A percentile compares a stretch with the other conserved stretches of the same genome.
Conservation (phyloP, 208 protist genomes). For the Leishmania lainsoni region DNA sequence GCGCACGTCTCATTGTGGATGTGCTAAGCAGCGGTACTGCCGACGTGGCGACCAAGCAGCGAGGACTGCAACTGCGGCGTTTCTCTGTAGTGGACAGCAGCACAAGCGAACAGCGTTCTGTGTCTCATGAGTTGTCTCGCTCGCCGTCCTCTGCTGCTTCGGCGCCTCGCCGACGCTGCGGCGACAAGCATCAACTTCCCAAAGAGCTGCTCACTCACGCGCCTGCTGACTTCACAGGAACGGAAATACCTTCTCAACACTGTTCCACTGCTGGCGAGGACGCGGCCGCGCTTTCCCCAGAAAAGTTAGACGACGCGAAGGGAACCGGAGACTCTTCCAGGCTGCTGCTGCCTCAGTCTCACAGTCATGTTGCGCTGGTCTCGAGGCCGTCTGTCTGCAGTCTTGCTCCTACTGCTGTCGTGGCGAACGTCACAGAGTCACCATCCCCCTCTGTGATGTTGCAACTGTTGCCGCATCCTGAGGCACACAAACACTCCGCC, state of each 20-base stretch:
- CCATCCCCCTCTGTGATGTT: neutral
- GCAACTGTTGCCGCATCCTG: neutral
- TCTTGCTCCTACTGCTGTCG: neutral
- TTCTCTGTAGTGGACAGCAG: constrained; percentile 9
- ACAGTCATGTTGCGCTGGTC: neutral
- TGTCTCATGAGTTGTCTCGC: neutral
- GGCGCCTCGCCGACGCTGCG: neutral
- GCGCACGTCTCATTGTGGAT: neutral
- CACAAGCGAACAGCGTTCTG: neutral
- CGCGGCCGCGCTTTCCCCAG: neutral
- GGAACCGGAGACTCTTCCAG: neutral
- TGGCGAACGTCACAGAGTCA: neutral
- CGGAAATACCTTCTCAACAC: neutral
- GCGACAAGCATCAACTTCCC: neutral
- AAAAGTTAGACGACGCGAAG: neutral
- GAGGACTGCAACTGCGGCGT: neutral
- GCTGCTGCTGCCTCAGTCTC: neutral
- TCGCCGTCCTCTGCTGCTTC: constrained; percentile 1
- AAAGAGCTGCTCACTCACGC: neutral
- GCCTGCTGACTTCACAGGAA: neutral
- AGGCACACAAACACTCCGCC: neutral
- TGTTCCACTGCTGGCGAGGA: neutral
- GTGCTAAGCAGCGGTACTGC: neutral
- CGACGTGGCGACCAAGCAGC: neutral
- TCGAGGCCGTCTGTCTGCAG: neutral